Percentiles rank a stretch among this genome's conserved stretches.
Evolutionary conservation across 73 alveolate genomes (phyloP).

Genomic region (Symbiodinium natans): DNA sequence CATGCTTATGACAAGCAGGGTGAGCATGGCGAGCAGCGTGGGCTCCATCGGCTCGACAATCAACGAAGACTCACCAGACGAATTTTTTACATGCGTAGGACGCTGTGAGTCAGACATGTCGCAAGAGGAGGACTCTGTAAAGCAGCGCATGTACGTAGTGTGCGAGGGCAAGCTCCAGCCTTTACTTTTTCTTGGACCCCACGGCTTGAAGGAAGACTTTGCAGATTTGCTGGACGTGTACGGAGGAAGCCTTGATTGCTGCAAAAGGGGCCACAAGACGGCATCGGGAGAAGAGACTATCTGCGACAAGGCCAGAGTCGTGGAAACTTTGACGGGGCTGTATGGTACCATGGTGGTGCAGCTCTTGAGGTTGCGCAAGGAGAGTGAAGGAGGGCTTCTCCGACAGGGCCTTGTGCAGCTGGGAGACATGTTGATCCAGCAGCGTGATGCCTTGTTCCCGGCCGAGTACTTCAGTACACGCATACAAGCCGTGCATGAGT

Average conservation of each 20-base stretch:
- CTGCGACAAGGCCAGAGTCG: conserved; percentile 54
- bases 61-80: background rate
- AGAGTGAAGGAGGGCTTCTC: background rate
- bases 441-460: conserved; percentile 22
- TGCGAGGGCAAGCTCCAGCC: background rate
- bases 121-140: background rate
- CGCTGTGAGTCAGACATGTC: background rate
- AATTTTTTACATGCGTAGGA: too few species aligned
- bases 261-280: background rate
- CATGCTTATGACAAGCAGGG: background rate
- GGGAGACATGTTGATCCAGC: conserved; percentile 5
- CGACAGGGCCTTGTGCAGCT: background rate
- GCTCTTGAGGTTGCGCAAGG: background rate
- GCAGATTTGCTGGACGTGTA: conserved; percentile 33
- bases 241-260: background rate
- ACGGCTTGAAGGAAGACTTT: conserved; percentile 12
- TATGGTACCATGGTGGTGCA: conserved; percentile 45
- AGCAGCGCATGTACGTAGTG: conserved; percentile 20
- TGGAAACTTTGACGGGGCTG: background rate
- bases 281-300: background rate
- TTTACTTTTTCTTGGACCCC: background rate
- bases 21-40: background rate
- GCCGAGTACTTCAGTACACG: conserved; percentile 5
- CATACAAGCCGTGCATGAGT: conserved; percentile 37
- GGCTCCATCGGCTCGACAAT: too few species aligned